Evolutionary conservation across 2,329 filamentous ascomycete species (phyloP), one percentile per base, ranked within the genome.

Genomic region (Xylariales sp.): DNA sequence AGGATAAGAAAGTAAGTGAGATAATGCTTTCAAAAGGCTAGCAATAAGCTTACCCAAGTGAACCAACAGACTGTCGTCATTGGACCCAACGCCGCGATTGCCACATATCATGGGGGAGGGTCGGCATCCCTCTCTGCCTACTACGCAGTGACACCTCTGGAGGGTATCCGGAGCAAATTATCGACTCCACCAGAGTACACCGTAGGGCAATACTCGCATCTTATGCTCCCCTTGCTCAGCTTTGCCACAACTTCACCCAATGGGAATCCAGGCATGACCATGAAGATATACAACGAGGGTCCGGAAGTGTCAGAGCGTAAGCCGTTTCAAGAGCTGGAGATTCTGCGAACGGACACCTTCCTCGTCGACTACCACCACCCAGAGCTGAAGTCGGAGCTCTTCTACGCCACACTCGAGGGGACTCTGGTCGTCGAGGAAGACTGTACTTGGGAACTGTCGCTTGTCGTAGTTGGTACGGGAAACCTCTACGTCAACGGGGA

Each of bases 91-190:
- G 73, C 75, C 7, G 78, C 76, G 52, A 56, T 70, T 29, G 66
- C 73, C 2, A 72, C 69, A 3, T 77, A 76, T 45, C 72, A 81
- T 48, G 82, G 82, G 24, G 82, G 81, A 40, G 82, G 82, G 15
- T 83, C 78, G 5, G 82, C 81, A 2, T 72, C 77, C 1, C 59
- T 79, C 19, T 60, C 61, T 8, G 66, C 74, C 6, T 85, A 85
- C 61, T 80, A 83, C 41, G 83, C 83, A 33, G 71, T 88, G 15
- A 87, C 80, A 1, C 85, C 85, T 2, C 79, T 83, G 18, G 81
- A 85, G 40, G 84, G 83, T 6, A 86, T 89, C 49, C 72, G 69
- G 27, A 66, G 66, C 23, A 74, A 76, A 53, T 61, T 76, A 1
- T 55, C 51, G 10, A 57, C 55, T 1, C 40, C 60, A 5, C 69